phyloP scores from a whole-genome alignment of 495 filamentous ascomycete species.

The Neurospora sublineolata region DNA sequence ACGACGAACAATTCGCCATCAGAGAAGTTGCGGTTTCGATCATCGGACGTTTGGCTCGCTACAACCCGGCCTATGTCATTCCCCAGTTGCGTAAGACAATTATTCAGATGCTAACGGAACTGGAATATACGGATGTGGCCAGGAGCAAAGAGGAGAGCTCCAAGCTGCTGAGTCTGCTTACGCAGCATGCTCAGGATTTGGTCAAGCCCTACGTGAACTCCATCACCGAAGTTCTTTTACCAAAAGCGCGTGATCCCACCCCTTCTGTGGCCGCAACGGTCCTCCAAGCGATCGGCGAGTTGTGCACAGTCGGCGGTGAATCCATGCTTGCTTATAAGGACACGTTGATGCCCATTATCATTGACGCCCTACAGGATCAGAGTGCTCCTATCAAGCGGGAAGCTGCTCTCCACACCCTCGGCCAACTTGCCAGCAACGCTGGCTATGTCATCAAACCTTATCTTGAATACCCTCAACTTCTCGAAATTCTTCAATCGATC shows the following conservation, averaged over 20 bases:
- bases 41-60: constrained; percentile 78
- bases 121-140: constrained; percentile 88
- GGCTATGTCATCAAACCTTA: constrained; percentile 98
- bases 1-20: constrained; percentile 84
- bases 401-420: constrained; percentile 80
- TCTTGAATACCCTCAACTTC: constrained; percentile 81
- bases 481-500: constrained; percentile 84
- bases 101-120: constrained; percentile 88
- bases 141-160: constrained; percentile 93
- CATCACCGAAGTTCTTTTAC: constrained; percentile 80
- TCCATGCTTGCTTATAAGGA: constrained; percentile 83
- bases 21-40: constrained; percentile 92
- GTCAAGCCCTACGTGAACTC: constrained; percentile 94
- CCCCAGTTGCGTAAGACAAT: constrained; percentile 86
- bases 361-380: constrained; percentile 85
- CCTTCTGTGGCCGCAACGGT: constrained; percentile 83
- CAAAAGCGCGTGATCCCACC: constrained; percentile 73
- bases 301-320: constrained; percentile 83
- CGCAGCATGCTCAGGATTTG: constrained; percentile 77
- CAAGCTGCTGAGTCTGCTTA: constrained; percentile 80
- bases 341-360: constrained; percentile 85
- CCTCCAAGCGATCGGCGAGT: constrained; percentile 83
- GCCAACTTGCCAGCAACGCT: constrained; percentile 83
- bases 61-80: constrained; percentile 96
- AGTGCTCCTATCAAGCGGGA: constrained; percentile 80